phyloP scores from a whole-genome alignment of 2,329 filamentous ascomycete species.

The Periglandula ipomoeae region DNA sequence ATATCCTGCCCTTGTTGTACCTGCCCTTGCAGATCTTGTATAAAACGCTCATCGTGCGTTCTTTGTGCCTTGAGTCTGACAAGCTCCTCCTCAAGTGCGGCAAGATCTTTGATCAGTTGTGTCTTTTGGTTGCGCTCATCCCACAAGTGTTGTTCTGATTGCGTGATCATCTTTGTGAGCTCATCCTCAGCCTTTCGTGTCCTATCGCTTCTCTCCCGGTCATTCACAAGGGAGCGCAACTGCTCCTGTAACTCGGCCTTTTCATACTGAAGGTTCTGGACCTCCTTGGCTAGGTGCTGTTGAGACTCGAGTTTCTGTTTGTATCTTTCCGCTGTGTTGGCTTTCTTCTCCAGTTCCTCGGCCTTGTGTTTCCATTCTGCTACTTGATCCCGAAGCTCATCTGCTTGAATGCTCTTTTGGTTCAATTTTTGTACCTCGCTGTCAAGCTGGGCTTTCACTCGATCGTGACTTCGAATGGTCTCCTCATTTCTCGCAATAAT shows the following conservation, averaged over 20 bases:
- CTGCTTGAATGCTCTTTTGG: conserved; percentile 36
- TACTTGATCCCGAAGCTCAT: conserved; percentile 49
- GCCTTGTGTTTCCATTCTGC: conserved; percentile 50
- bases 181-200: conserved; percentile 29
- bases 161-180: conserved; percentile 31
- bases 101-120: conserved; percentile 35
- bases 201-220: conserved; percentile 24
- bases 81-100: conserved; percentile 37
- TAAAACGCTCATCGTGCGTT: conserved; percentile 42
- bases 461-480: conserved; percentile 26
- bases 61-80: conserved; percentile 37
- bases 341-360: conserved; percentile 50
- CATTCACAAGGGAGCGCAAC: conserved; percentile 27
- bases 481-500: conserved; percentile 61
- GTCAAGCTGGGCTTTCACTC: conserved; percentile 44
- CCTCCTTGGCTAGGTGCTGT: conserved; percentile 45
- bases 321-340: conserved; percentile 53
- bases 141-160: conserved; percentile 32
- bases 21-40: conserved; percentile 52
- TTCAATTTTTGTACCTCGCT: conserved; percentile 40
- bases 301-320: conserved; percentile 53
- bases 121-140: conserved; percentile 36
- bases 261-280: conserved; percentile 45
- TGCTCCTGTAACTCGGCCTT: conserved; percentile 44
- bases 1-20: conserved; percentile 28